A percentile compares a stretch with the other conserved stretches of the same genome.
Conservation (phyloP, 169 alveolate genomes). For the Plasmodium vinckei region DNA sequence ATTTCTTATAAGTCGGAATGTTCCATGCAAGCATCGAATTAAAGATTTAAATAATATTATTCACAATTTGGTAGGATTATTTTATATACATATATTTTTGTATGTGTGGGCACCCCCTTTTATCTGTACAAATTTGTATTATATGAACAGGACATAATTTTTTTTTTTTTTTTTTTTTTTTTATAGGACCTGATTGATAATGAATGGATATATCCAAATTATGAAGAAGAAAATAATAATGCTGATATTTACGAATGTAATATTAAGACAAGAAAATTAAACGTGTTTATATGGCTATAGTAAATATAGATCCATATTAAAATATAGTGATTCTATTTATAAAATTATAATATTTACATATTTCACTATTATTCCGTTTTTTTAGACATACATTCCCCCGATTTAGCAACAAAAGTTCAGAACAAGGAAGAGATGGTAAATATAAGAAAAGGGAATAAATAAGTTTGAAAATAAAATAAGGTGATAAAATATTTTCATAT, state of each 20-base stretch:
- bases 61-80: slow-evolving; percentile 49
- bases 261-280: background rate
- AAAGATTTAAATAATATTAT: slow-evolving; percentile 61
- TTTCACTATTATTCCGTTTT: background rate
- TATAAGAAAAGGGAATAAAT: background rate
- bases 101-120: background rate
- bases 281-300: background rate
- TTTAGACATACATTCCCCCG: slow-evolving; percentile 15
- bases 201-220: slow-evolving; percentile 64
- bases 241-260: slow-evolving; percentile 59
- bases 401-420: background rate
- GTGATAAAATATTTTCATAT: background rate
- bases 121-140: background rate
- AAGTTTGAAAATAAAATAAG: slow-evolving; percentile 8
- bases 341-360: background rate
- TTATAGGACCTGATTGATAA: slow-evolving; percentile 59
- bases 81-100: slow-evolving; percentile 4
- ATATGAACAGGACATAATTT: background rate
- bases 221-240: slow-evolving; percentile 68
- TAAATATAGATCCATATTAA: background rate
- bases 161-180: slow-evolving; percentile 22
- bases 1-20: slow-evolving; percentile 74
- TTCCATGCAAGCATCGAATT: slow-evolving; percentile 78
- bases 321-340: background rate
- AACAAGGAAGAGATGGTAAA: slow-evolving; percentile 21